Evolutionary conservation across 2,329 filamentous ascomycete genomes (phyloP).

Genomic region (Fusarium sp.): DNA sequence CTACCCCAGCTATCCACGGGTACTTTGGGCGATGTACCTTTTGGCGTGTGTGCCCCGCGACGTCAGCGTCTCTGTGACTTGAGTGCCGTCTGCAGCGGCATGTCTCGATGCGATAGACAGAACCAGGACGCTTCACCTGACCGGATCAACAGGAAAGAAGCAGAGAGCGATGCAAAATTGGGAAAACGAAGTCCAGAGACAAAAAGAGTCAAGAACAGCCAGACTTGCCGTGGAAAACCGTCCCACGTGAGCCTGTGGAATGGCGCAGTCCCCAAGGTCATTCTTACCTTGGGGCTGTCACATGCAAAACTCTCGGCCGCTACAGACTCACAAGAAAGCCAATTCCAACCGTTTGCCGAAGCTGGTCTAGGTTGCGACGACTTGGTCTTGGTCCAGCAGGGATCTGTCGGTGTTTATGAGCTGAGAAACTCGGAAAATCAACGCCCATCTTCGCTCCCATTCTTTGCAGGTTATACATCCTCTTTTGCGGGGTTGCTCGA

Average conservation of each 20-base stretch:
- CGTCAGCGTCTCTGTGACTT: slow-evolving; percentile 26
- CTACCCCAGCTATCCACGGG: slow-evolving; percentile 36
- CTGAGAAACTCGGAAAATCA: neutral
- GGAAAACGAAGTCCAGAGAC: neutral
- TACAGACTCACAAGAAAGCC: slow-evolving; percentile 7
- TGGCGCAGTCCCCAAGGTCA: slow-evolving; percentile 30
- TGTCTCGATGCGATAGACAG: slow-evolving; percentile 6
- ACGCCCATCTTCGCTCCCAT: neutral
- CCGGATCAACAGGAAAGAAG: slow-evolving; percentile 1
- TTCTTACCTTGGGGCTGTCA: slow-evolving; percentile 41
- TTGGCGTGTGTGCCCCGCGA: slow-evolving; percentile 36
- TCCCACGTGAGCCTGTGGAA: slow-evolving; percentile 44
- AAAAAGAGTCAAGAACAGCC: slow-evolving; percentile 9
- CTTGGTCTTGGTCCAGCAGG: neutral
- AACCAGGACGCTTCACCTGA: neutral
- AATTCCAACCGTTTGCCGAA: neutral
- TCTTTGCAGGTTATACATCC: neutral
- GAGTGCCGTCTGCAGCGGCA: slow-evolving; percentile 22
- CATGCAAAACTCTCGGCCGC: slow-evolving; percentile 44
- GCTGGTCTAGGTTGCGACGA: neutral
- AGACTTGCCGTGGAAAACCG: slow-evolving; percentile 8
- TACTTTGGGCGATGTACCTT: slow-evolving; percentile 23
- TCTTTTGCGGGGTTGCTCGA: neutral
- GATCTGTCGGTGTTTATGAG: neutral
- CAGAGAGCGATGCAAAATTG: neutral